These are phyloP conservation scores for Mortierella sp. DNA, from an alignment of 371 early-diverging fungal genomes.

Conservation along the genomic window DNA sequence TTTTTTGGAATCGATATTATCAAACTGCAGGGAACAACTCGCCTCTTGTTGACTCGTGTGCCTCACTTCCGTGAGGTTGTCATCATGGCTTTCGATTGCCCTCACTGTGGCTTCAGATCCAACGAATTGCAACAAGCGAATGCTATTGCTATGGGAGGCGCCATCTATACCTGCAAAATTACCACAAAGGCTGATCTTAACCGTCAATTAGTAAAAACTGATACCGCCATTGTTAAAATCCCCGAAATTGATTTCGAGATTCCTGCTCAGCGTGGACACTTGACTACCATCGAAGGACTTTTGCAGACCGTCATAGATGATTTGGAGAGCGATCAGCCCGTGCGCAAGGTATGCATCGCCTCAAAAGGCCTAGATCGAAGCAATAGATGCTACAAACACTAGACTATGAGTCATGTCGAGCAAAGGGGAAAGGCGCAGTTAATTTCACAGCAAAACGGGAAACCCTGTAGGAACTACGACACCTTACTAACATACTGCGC, in stretches of 20 bases:
- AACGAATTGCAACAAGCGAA: constrained; percentile 94
- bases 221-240: constrained; percentile 82
- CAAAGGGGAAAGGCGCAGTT: not conserved
- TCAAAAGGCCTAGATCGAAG: not conserved
- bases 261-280: constrained; percentile 84
- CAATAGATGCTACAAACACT: not conserved
- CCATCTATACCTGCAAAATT: constrained; percentile 72
- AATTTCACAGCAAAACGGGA: not conserved
- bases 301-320: constrained; percentile 86
- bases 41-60: constrained; percentile 89
- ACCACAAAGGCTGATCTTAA: constrained; percentile 81
- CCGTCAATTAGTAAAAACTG: constrained; percentile 94
- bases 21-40: constrained; percentile 80
- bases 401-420: not conserved
- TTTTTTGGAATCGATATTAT: not conserved
- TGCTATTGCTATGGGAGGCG: constrained; percentile 85
- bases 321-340: constrained; percentile 79
- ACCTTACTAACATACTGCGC: constrained; percentile 2
- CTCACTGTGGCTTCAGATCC: constrained; percentile 90
- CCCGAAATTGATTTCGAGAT: constrained; percentile 91
- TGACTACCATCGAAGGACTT: constrained; percentile 94
- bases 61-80: constrained; percentile 96
- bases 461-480: too few relatives aligned
- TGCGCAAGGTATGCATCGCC: constrained; percentile 73
- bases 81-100: constrained; percentile 95